phyloP scores from a whole-genome alignment of 306 rosid species.

The Vigna unguiculata region DNA sequence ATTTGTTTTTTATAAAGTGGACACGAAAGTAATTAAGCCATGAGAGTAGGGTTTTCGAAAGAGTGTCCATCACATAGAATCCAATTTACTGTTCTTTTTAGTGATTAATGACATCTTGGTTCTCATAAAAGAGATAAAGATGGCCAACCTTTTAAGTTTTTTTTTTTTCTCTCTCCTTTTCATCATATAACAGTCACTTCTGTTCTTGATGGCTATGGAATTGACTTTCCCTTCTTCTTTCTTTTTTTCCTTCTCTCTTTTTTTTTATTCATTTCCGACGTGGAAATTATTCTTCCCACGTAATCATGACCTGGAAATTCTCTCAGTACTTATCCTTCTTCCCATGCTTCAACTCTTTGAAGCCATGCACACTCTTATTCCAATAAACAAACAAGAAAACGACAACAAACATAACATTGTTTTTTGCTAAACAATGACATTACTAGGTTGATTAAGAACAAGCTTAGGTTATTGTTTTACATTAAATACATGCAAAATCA shows the following conservation, averaged over 20 bases:
- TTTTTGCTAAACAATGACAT: background rate
- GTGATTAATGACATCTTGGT: background rate
- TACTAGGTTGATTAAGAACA: background rate
- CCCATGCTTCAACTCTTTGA: background rate
- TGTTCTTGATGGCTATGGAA: slow-evolving; percentile 6
- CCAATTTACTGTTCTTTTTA: background rate
- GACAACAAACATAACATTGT: background rate
- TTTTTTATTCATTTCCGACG: background rate
- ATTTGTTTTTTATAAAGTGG: background rate
- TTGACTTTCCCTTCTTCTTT: background rate
- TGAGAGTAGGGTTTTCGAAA: background rate
- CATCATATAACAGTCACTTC: slow-evolving; percentile 22
- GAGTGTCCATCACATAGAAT: background rate
- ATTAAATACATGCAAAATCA: background rate
- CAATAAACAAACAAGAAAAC: slow-evolving; percentile 5
- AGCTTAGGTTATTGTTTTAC: background rate
- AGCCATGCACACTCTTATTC: background rate
- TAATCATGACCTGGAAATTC: slow-evolving; percentile 20
- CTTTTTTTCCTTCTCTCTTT: background rate
- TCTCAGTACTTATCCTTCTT: slow-evolving; percentile 20
- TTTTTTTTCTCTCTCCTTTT: slow-evolving; percentile 1
- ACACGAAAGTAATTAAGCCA: background rate
- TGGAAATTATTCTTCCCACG: slow-evolving; percentile 30
- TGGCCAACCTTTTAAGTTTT: slow-evolving; percentile 1
- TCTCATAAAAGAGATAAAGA: slow-evolving; percentile 28